Evolutionary conservation across 306 rosid genomes (phyloP), one percentile per base, ranked within the genome.

Genomic region (Gastrolobium bilobum): DNA sequence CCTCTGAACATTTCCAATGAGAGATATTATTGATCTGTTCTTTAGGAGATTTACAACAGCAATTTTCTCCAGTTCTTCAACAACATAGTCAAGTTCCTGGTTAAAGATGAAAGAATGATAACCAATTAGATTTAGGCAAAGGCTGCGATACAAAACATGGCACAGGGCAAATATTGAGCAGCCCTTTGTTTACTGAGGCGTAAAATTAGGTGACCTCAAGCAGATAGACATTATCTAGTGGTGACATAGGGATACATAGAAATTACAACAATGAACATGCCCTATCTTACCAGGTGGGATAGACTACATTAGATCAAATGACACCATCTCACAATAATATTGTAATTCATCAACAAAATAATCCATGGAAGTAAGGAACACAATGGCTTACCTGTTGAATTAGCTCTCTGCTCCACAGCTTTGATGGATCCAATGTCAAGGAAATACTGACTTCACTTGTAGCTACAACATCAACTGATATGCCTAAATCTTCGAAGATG

Each of bases 31-130:
- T 53, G 98, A 94, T 84, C 97, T 82, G 70, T 79, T 92, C 82
- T 94, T 97, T 62, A 94, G 93, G 77, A 94, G 98, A 76, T 94
- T 87, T 42, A 94, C 97, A 50, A 91, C 91, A 43, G 98, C 94
- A 85, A 94, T 92, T 82, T 94, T 94, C 90, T 92, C 95, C 62
- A 94, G 89, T 69, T 94, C 97, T 84, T 91, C 97, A 73, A 90
- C 97, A 43, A 94, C 97, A 83, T 86, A 88, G 83, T 94, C 98
- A 43, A 94, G 98, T 88, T 94, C 98, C 97, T 94, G 91, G 57
- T 58, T 80, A 60, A 74, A 82, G 71, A 78, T 71, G 50, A 61
- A 30, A 60, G 77, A 51, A 56, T 69, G 63, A 71, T 68, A 71
- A 44, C 43, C 82, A 26, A 73, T 54, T 40, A 79, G 70, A 51